These are phyloP conservation scores for Ulmus americana DNA, from an alignment of 331 rosid genomes.

Conservation along the genomic window DNA sequence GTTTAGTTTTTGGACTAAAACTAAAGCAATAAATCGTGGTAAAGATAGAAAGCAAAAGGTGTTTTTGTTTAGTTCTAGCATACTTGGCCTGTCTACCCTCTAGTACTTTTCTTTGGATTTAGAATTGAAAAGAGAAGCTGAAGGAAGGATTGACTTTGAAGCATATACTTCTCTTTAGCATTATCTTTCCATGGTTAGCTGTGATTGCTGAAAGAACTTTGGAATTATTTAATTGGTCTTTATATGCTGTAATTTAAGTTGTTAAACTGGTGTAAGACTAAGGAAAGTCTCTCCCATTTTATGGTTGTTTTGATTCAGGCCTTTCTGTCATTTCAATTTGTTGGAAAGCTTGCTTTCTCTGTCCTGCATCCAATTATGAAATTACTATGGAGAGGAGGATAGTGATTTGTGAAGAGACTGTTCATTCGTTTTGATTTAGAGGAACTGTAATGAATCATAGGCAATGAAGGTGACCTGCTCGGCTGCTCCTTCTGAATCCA, in stretches of 20 bases:
- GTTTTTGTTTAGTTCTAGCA: neutral
- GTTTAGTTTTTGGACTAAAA: neutral
- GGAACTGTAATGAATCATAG: neutral
- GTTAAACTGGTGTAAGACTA: neutral
- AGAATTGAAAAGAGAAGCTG: neutral
- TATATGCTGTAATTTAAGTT: neutral
- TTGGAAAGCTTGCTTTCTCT: neutral
- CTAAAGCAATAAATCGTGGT: neutral
- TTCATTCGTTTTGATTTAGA: no score
- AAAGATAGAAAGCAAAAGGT: neutral
- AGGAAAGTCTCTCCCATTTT: neutral
- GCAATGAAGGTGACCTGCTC: neutral
- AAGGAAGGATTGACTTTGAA: conserved; percentile 9
- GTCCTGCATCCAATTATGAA: neutral
- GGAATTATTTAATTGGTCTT: neutral
- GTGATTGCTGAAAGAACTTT: neutral
- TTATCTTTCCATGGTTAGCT: conserved; percentile 7
- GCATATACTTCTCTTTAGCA: conserved; percentile 14
- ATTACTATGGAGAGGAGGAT: neutral
- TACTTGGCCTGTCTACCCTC: neutral
- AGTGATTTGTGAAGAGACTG: neutral
- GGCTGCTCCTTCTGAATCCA: neutral
- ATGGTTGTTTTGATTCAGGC: neutral
- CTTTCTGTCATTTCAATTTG: neutral
- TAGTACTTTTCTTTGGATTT: neutral